Evolutionary conservation across 164 flowering plant species (phyloP).

Genomic region (Brasenia schreberi): DNA sequence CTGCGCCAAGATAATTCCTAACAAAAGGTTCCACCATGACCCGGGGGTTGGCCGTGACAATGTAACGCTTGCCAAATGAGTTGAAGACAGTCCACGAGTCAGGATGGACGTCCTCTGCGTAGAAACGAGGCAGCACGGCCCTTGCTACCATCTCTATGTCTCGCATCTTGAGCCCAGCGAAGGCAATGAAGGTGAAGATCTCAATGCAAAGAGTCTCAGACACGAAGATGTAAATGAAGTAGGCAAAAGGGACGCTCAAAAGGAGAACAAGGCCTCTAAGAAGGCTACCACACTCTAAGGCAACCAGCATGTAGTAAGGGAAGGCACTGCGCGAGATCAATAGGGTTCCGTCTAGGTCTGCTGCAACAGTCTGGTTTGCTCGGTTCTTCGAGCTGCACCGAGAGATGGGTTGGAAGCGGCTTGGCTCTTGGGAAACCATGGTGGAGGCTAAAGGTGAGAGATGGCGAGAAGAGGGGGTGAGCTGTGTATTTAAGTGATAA

Average conservation of each 20-base stretch:
- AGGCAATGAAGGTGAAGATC: constrained; percentile 38
- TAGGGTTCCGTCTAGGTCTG: constrained; percentile 69
- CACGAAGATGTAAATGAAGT: constrained; percentile 34
- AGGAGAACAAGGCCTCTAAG: constrained; percentile 37
- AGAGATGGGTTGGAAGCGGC: constrained; percentile 29
- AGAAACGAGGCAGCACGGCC: constrained; percentile 58
- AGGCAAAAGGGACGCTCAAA: constrained; percentile 37
- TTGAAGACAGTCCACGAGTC: constrained; percentile 60
- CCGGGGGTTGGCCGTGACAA: constrained; percentile 55
- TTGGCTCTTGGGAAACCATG: constrained; percentile 18
- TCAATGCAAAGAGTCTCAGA: constrained; percentile 41
- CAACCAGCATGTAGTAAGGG: constrained; percentile 68
- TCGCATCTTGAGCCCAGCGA: constrained; percentile 38
- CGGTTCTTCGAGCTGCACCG: constrained; percentile 34
- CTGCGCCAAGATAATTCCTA: constrained; percentile 44
- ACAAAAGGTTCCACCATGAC: constrained; percentile 70
- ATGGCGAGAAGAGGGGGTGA: background rate
- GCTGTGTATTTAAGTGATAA: background rate
- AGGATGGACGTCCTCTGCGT: constrained; percentile 65
- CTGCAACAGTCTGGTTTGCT: constrained; percentile 50
- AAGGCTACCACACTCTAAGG: constrained; percentile 61
- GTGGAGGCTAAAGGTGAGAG: constrained; percentile 1
- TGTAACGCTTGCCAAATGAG: constrained; percentile 43
- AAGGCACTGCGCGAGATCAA: constrained; percentile 50
- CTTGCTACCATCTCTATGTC: constrained; percentile 50